phyloP scores from a whole-genome alignment of 208 protist species.

The Wallacemonas sp. region DNA sequence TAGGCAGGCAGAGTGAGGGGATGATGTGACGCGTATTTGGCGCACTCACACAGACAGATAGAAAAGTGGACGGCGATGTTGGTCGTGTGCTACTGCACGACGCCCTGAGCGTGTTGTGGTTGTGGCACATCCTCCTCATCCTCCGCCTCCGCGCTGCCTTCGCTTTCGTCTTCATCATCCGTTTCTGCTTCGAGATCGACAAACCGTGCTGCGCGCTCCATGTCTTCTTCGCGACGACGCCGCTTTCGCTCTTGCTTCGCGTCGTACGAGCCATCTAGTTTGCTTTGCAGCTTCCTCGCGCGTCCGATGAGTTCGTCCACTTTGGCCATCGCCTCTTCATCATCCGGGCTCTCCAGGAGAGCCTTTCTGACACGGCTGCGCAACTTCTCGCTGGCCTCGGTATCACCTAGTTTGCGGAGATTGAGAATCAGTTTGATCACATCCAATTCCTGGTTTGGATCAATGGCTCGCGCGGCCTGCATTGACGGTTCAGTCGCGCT shows the following conservation, averaged over 20 bases:
- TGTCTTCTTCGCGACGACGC: conserved; percentile 35
- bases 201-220: conserved; percentile 38
- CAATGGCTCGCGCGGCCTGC: conserved; percentile 19
- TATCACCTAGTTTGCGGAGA: conserved; percentile 52
- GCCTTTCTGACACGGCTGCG: conserved; percentile 51
- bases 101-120: too few relatives aligned
- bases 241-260: conserved; percentile 48
- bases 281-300: conserved; percentile 37
- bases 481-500: not conserved
- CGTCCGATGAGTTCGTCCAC: conserved; percentile 59
- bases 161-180: conserved; percentile 52
- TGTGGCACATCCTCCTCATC: conserved; percentile 16
- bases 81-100: too few relatives aligned
- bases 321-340: conserved; percentile 37
- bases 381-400: conserved; percentile 51
- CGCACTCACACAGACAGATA: too few relatives aligned
- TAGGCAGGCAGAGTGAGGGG: too few relatives aligned
- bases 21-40: too few relatives aligned
- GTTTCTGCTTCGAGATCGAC: conserved; percentile 69
- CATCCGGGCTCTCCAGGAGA: conserved; percentile 41
- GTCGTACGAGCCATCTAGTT: conserved; percentile 72
- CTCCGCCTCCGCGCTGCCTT: conserved; percentile 31
- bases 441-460: conserved; percentile 59
- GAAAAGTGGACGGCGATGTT: too few relatives aligned
- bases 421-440: conserved; percentile 63